A percentile compares a stretch with the other conserved stretches of the same genome.
These are phyloP conservation scores for Zizania palustris DNA, from an alignment of 202 grass and related monocot genomes.

Conservation along the genomic window DNA sequence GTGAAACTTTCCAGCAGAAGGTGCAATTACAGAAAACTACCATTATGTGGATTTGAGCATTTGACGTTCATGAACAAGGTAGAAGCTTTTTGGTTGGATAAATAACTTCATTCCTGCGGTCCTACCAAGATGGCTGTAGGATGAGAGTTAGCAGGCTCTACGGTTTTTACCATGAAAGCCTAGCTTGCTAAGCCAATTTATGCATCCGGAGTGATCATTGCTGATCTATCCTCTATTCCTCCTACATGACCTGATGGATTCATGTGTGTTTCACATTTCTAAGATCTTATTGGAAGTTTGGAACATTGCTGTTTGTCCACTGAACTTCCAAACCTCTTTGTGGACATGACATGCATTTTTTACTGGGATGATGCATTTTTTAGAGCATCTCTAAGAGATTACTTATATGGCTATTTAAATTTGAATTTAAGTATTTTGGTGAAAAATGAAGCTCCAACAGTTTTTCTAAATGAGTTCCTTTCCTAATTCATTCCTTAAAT, in stretches of 20 bases:
- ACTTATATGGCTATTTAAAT: too few relatives aligned
- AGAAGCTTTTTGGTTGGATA: constrained; percentile 36
- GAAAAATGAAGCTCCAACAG: too few relatives aligned
- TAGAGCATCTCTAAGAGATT: not conserved
- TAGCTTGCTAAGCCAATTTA: constrained; percentile 34
- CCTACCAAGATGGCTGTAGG: constrained; percentile 21
- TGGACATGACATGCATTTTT: not conserved
- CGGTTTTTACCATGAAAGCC: constrained; percentile 32
- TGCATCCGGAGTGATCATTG: constrained; percentile 44
- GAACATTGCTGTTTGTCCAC: constrained; percentile 26
- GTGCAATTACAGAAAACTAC: constrained; percentile 25
- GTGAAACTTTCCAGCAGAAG: constrained; percentile 17
- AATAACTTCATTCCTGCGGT: constrained; percentile 22
- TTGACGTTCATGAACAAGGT: constrained; percentile 14
- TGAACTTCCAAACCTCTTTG: constrained; percentile 16
- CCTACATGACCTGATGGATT: constrained; percentile 39
- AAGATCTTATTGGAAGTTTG: constrained; percentile 34
- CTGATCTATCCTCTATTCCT: constrained; percentile 29
- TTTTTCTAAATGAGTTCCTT: too few relatives aligned
- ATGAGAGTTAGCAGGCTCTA: constrained; percentile 23
- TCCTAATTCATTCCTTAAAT: too few relatives aligned
- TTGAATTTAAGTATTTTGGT: too few relatives aligned
- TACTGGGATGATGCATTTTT: not conserved
- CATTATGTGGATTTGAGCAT: constrained; percentile 36
- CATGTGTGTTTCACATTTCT: not conserved